Conservation (phyloP, 2,329 filamentous ascomycete species). For the Aspergillus cejpii region DNA sequence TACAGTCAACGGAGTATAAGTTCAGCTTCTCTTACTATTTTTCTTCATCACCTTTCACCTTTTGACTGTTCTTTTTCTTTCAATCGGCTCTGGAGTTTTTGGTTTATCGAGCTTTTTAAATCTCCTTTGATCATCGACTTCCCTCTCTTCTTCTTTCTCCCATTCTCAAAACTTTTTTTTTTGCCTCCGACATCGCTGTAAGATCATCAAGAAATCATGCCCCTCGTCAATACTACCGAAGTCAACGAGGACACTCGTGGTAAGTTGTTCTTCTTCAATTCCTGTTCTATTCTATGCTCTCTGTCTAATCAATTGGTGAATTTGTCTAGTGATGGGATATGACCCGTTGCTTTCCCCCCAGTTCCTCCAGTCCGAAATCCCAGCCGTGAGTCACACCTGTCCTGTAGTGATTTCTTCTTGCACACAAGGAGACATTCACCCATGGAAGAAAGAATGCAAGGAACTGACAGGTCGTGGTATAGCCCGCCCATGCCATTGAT, state of each 20-base stretch:
- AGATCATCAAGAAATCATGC: conserved; percentile 29
- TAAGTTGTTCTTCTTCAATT: conserved; percentile 21
- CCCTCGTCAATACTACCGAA: conserved; percentile 37
- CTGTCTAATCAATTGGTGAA: conserved; percentile 2
- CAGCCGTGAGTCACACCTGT: conserved; percentile 54
- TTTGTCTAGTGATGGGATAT: conserved; percentile 72
- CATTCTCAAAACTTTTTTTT: background rate
- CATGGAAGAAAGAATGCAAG: conserved; percentile 37
- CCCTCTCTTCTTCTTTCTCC: background rate
- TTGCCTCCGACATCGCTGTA: conserved; percentile 1
- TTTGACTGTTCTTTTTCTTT: background rate
- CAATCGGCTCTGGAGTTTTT: background rate
- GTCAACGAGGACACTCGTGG: conserved; percentile 43
- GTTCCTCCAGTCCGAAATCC: conserved; percentile 79
- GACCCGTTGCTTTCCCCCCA: conserved; percentile 87
- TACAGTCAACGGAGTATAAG: too few species aligned
- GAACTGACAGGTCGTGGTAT: conserved; percentile 11
- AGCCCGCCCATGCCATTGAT: conserved; percentile 37
- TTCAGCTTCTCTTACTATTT: too few species aligned
- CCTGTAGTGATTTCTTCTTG: conserved; percentile 58
- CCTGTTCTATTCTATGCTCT: background rate
- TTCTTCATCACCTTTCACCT: background rate
- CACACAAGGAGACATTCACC: too few species aligned
- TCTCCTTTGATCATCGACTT: background rate
- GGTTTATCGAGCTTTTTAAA: background rate